Percentiles rank a stretch among this genome's conserved stretches.
Conservation (phyloP, 2,329 filamentous ascomycete species). For the Colletotrichum brevisporum region DNA sequence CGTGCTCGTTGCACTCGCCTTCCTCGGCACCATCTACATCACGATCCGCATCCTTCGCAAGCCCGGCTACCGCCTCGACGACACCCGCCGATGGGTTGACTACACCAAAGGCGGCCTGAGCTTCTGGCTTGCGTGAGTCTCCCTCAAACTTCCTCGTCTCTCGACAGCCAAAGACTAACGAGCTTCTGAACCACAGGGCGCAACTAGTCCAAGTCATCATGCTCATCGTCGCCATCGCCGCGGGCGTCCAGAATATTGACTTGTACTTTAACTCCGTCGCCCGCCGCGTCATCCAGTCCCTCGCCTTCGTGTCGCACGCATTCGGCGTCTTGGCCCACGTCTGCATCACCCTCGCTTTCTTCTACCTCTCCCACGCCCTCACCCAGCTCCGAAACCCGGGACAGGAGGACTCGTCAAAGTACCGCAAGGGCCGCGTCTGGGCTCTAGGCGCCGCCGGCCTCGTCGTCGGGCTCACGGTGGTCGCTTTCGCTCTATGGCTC, state of each 20-base stretch:
- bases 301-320: not conserved
- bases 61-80: conserved; percentile 11
- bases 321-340: not conserved
- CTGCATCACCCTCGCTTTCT: conserved; percentile 13
- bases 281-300: not conserved
- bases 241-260: not conserved
- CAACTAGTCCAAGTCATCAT: not conserved
- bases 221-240: not conserved
- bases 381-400: conserved; percentile 5
- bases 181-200: not conserved
- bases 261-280: not conserved
- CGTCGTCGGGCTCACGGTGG: not conserved
- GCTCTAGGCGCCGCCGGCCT: not conserved
- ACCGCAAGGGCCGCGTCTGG: not conserved
- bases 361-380: conserved; percentile 23
- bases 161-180: not conserved
- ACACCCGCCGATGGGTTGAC: conserved; percentile 26
- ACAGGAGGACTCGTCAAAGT: not conserved
- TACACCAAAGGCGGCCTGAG: conserved; percentile 4
- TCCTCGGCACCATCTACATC: not conserved
- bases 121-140: conserved; percentile 3
- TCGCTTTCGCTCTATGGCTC: not conserved
- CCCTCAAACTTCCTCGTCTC: not conserved
- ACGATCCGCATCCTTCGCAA: conserved; percentile 7
- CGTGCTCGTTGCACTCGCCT: not conserved